These are phyloP conservation scores for Tolypocladium ophioglossoides DNA, from an alignment of 2,329 filamentous ascomycete species.

Conservation along the genomic window DNA sequence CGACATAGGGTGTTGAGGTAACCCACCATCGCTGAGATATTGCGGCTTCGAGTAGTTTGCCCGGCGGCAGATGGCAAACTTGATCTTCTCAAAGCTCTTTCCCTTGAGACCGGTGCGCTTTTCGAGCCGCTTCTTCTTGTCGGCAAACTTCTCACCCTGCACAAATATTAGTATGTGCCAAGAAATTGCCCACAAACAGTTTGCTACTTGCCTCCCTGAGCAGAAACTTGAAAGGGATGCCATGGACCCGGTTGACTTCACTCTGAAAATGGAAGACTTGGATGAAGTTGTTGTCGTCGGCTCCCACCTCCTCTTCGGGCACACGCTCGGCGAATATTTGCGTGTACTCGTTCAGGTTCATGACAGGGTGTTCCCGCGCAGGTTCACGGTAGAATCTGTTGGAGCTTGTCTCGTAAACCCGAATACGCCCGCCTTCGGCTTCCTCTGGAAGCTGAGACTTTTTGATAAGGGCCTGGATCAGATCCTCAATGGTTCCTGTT, in stretches of 20 bases:
- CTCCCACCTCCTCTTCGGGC: slow-evolving; percentile 59
- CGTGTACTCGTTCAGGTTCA: slow-evolving; percentile 77
- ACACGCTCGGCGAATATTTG: slow-evolving; percentile 72
- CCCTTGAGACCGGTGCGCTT: slow-evolving; percentile 91
- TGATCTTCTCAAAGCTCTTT: slow-evolving; percentile 98
- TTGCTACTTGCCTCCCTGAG: slow-evolving; percentile 57
- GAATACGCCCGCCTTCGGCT: slow-evolving; percentile 54
- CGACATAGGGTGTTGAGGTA: not conserved
- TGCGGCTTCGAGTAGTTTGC: slow-evolving; percentile 64
- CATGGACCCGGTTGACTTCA: slow-evolving; percentile 74
- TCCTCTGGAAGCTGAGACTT: slow-evolving; percentile 75
- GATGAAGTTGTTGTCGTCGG: slow-evolving; percentile 49
- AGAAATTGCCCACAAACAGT: not conserved
- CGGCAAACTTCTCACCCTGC: slow-evolving; percentile 73
- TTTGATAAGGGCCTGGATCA: slow-evolving; percentile 65
- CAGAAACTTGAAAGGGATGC: slow-evolving; percentile 84
- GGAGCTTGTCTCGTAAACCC: slow-evolving; percentile 73
- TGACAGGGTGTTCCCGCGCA: slow-evolving; percentile 57
- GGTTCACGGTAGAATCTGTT: slow-evolving; percentile 80
- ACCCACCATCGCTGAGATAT: slow-evolving; percentile 79
- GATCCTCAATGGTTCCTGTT: slow-evolving; percentile 68
- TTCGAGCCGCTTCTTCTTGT: slow-evolving; percentile 90
- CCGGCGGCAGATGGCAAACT: slow-evolving; percentile 74
- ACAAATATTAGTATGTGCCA: slow-evolving; percentile 2
- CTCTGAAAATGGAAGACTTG: slow-evolving; percentile 88